Evolutionary conservation across 805 yeast species (phyloP), one percentile per base, ranked within the genome.

Genomic region (Sugiyamaella valdiviana): DNA sequence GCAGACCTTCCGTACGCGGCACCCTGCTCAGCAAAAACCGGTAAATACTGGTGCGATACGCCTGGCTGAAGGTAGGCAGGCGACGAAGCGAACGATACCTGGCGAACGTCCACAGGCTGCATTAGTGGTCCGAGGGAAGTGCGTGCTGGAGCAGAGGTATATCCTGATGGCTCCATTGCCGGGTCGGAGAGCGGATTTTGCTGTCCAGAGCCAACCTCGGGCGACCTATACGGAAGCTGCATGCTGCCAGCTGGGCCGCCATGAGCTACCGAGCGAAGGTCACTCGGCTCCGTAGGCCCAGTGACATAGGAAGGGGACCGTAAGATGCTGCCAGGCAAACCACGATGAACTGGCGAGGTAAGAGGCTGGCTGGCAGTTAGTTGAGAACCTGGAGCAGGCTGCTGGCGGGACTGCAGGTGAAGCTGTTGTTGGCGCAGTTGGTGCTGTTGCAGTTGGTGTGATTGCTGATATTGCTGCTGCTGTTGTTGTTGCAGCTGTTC

Each of bases 341-440:
- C 23, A 20, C 19, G 40, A 19, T 21, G 35, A 20, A 20, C 35
- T n/a, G 17, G 35, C 2, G 26, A 16, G 14, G n/a, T 16, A 6
- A 15, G 19, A n/a, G 9, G 45, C 16, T 5, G 37, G 44, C 22
- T 20, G 36, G 21, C 22, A 10, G 10, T 38, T n/a, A 15, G 41
- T 15, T 39, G 49, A 23, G 24, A 21, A n/a, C 17, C 42, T 23
- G 23, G 32, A 2, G 32, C 48, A 19, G 44, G 16, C 21, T 36
- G 23, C 6, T n/a, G 45, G 2, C 16, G 50, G 7, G 29, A 36
- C 36, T 4, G 43, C 21, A 29, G 50, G 20, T 29, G 48, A n/a
- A 44, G 26, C n/a, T 39, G 48, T 32, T 48, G 47, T n/a, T 44
- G 42, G 37, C 19, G 45, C 14, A 15, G 44, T 35, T 45, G 48